Conservation (phyloP, 192 early-diverging fungal genomes). For the Chytriomyces confervae region DNA sequence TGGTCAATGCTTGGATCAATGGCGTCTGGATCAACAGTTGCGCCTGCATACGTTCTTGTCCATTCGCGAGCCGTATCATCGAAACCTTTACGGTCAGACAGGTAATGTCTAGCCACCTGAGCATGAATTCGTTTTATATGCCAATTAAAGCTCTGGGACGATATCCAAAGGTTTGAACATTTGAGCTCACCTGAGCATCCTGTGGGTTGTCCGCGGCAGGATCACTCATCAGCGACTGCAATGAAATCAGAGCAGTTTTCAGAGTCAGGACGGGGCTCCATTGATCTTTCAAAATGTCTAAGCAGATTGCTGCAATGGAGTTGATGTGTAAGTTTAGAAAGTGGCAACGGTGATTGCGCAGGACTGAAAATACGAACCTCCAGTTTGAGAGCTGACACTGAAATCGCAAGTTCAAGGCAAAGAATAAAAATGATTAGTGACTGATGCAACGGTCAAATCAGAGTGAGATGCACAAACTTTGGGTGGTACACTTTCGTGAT, state of each 20-base stretch:
- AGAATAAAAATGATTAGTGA: background rate
- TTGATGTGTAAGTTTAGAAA: background rate
- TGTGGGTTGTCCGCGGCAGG: constrained; percentile 63
- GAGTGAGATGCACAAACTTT: constrained; percentile 36
- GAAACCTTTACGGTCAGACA: constrained; percentile 49
- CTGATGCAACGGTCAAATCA: too few relatives aligned
- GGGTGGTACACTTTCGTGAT: constrained; percentile 62
- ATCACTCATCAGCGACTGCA: constrained; percentile 58
- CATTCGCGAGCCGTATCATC: constrained; percentile 56
- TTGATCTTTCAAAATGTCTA: constrained; percentile 62
- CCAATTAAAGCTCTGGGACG: constrained; percentile 8
- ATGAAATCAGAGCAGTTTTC: constrained; percentile 60
- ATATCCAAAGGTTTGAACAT: background rate
- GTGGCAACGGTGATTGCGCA: background rate
- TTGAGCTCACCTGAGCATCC: constrained; percentile 45
- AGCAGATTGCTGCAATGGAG: constrained; percentile 46
- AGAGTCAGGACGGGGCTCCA: constrained; percentile 64
- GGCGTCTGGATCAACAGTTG: constrained; percentile 16
- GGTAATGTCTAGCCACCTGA: constrained; percentile 58
- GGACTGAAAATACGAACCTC: constrained; percentile 34
- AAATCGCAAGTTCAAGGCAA: background rate
- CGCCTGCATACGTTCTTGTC: constrained; percentile 51
- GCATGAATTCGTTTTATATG: constrained; percentile 21
- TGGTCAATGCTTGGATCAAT: constrained; percentile 52
- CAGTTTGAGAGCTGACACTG: constrained; percentile 61